Evolutionary conservation across 768 basidiomycete genomes (phyloP).

Genomic region (Trametopsis cervina): DNA sequence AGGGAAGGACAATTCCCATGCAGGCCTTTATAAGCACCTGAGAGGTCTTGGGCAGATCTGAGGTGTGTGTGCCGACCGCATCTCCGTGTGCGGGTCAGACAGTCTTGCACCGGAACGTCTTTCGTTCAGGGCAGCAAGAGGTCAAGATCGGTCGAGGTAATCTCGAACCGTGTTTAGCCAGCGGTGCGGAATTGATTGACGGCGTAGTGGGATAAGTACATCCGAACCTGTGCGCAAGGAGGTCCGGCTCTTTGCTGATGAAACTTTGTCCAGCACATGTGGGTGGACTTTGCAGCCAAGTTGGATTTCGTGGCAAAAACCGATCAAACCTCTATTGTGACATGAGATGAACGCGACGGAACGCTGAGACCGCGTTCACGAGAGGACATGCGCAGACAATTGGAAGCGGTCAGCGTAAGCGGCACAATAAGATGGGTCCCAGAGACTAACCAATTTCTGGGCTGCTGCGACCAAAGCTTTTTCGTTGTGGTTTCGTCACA

Average conservation of each 20-base stretch:
- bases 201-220: too few relatives aligned
- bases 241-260: conserved; percentile 1
- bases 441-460: neutral
- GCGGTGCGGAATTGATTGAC: too few relatives aligned
- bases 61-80: too few relatives aligned
- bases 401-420: neutral
- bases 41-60: too few relatives aligned
- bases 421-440: conserved; percentile 9
- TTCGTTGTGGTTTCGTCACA: too few relatives aligned
- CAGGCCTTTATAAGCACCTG: conserved; percentile 5
- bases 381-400: conserved; percentile 5
- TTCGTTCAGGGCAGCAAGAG: too few relatives aligned
- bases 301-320: neutral
- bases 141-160: conserved; percentile 7
- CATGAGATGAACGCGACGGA: neutral
- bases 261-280: neutral
- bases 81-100: too few relatives aligned
- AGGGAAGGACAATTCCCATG: neutral
- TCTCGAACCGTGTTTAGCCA: neutral
- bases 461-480: neutral
- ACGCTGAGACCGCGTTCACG: conserved; percentile 2
- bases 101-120: too few relatives aligned
- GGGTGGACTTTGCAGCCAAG: conserved; percentile 7
- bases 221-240: neutral
- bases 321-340: conserved; percentile 10